Evolutionary conservation across 23 red algal genomes (phyloP).

Genomic region (Chondrus crispus): DNA sequence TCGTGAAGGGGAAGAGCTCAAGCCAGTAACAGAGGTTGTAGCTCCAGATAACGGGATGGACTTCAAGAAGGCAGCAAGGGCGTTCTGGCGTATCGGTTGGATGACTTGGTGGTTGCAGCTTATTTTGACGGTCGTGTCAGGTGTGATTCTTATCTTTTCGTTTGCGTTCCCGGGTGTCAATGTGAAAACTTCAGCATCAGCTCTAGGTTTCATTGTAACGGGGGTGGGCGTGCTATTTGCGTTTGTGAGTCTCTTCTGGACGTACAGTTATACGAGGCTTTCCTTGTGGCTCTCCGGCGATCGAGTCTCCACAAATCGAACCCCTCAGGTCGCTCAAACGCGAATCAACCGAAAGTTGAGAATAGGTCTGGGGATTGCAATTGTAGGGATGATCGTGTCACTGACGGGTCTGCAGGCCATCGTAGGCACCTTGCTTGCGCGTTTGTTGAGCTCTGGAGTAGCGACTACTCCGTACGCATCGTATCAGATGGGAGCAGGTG

Average conservation of each 20-base stretch:
- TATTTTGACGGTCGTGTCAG: conserved; percentile 55
- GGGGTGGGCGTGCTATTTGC: conserved; percentile 31
- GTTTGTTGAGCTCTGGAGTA: conserved; percentile 47
- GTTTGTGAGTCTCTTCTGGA: conserved; percentile 70
- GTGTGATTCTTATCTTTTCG: conserved; percentile 69
- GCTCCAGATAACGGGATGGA: neutral
- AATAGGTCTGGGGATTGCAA: conserved; percentile 31
- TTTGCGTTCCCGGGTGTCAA: conserved; percentile 66
- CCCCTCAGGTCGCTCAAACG: conserved; percentile 2
- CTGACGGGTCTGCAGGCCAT: conserved; percentile 57
- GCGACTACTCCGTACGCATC: neutral
- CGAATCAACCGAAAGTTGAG: conserved; percentile 47
- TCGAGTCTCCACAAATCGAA: neutral
- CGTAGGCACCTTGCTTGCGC: conserved; percentile 54
- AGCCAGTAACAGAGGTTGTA: neutral
- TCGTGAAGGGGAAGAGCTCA: neutral
- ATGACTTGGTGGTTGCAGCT: conserved; percentile 70
- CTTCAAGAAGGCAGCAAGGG: conserved; percentile 2
- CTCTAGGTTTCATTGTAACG: conserved; percentile 40
- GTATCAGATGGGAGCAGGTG: neutral
- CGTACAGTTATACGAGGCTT: conserved; percentile 68
- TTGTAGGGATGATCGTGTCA: conserved; percentile 34
- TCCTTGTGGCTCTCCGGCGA: conserved; percentile 49
- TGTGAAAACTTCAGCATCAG: conserved; percentile 45
- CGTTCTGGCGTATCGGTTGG: conserved; percentile 73